A percentile compares a stretch with the other conserved stretches of the same genome.
phyloP scores from a whole-genome alignment of 2,329 filamentous ascomycete species.

The Ascochyta koolunga region DNA sequence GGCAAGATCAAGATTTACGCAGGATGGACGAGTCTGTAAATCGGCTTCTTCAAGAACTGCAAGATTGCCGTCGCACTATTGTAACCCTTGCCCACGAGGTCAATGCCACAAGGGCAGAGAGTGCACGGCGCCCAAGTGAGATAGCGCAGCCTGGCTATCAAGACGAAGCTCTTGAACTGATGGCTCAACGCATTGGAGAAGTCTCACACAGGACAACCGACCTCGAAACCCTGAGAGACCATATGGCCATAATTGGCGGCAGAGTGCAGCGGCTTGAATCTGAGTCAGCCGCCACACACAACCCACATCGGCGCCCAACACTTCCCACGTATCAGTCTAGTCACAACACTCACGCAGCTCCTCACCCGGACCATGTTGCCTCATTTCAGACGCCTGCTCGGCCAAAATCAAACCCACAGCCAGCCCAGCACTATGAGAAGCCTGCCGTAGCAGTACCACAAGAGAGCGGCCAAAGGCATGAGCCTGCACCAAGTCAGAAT shows the following conservation, averaged over 20 bases:
- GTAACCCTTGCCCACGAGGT: constrained; percentile 47
- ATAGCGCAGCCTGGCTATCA: constrained; percentile 25
- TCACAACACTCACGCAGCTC: constrained; percentile 21
- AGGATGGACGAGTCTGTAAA: constrained; percentile 50
- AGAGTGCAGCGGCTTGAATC: constrained; percentile 46
- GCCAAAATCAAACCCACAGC: constrained; percentile 19
- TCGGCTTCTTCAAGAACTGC: constrained; percentile 51
- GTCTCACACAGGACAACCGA: constrained; percentile 54
- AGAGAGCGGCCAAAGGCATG: constrained; percentile 27
- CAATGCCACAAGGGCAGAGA: constrained; percentile 30
- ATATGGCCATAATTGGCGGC: constrained; percentile 56
- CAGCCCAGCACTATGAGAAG: constrained; percentile 23
- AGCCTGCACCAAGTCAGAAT: constrained; percentile 24
- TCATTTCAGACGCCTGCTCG: constrained; percentile 22
- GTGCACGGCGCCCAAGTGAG: constrained; percentile 20
- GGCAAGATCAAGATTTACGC: constrained; percentile 42
- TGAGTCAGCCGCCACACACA: not conserved
- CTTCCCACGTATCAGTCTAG: constrained; percentile 11
- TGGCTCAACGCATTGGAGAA: constrained; percentile 50
- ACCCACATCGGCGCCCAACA: not conserved
- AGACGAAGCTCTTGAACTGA: constrained; percentile 52
- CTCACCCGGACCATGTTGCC: not conserved
- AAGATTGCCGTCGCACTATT: constrained; percentile 45
- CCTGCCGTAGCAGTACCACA: constrained; percentile 17
- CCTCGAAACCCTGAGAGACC: constrained; percentile 54